Conservation (phyloP, 148 eudicot genomes). For the Rhododendron ferrugineum region DNA sequence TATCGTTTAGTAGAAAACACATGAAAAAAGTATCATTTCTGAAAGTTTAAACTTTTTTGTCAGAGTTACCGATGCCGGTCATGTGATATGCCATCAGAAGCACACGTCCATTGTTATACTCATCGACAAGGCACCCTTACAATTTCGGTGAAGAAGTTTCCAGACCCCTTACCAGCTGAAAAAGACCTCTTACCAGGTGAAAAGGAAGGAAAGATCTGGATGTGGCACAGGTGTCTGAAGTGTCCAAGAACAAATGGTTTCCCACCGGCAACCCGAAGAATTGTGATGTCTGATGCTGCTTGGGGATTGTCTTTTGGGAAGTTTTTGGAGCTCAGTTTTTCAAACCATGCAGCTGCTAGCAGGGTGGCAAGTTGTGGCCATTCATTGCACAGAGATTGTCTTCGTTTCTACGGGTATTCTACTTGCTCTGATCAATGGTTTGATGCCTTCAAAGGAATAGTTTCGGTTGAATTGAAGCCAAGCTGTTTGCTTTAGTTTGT, state of each 20-base stretch:
- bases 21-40: constrained; percentile 7
- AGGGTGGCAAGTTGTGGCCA: constrained; percentile 99
- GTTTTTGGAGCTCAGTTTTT: constrained; percentile 95
- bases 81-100: constrained; percentile 87
- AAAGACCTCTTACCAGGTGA: constrained; percentile 72
- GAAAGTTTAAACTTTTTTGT: constrained; percentile 3
- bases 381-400: constrained; percentile 92
- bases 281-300: constrained; percentile 98
- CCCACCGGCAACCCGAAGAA: constrained; percentile 91
- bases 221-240: constrained; percentile 97
- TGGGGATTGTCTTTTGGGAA: constrained; percentile 99
- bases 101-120: constrained; percentile 94
- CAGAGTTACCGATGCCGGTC: constrained; percentile 73
- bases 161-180: constrained; percentile 73
- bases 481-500: not conserved
- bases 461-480: not conserved
- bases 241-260: constrained; percentile 75
- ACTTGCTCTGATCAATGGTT: constrained; percentile 7
- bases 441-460: not conserved
- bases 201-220: constrained; percentile 93
- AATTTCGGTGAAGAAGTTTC: constrained; percentile 85
- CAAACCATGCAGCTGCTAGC: constrained; percentile 98
- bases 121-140: constrained; percentile 95
- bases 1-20: constrained; percentile 6
- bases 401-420: constrained; percentile 89